Percentiles rank a stretch among this genome's conserved stretches.
These are phyloP conservation scores for Ochromonas danica DNA, from an alignment of 108 stramenopile genomes.

Conservation along the genomic window DNA sequence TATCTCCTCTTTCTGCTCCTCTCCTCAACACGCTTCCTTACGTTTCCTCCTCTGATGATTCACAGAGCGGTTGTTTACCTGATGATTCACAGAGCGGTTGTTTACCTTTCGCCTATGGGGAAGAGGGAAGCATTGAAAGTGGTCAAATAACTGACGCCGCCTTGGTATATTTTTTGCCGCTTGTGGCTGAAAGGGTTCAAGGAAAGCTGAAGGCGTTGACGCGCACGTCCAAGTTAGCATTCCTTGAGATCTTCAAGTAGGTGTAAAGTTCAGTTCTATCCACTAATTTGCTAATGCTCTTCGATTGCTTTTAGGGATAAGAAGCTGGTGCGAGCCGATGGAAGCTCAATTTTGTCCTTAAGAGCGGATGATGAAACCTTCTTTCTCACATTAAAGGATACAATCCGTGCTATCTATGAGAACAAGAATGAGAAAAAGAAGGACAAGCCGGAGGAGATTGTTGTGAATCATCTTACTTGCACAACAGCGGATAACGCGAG, in stretches of 20 bases:
- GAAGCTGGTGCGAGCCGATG: slow-evolving; percentile 12
- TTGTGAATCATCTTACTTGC: slow-evolving; percentile 16
- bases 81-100: too few species aligned
- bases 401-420: slow-evolving; percentile 15
- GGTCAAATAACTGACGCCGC: slow-evolving; percentile 13
- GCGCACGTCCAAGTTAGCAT: slow-evolving; percentile 13
- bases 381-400: slow-evolving; percentile 17
- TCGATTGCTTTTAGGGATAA: slow-evolving; percentile 16
- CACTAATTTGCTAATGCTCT: slow-evolving; percentile 16
- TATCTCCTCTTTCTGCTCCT: slow-evolving; percentile 15
- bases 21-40: slow-evolving; percentile 14
- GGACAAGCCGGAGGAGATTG: slow-evolving; percentile 13
- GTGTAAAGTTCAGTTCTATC: slow-evolving; percentile 16
- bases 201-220: slow-evolving; percentile 13
- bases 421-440: slow-evolving; percentile 17
- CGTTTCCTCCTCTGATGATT: slow-evolving; percentile 15
- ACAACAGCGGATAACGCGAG: slow-evolving; percentile 13
- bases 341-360: slow-evolving; percentile 16
- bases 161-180: slow-evolving; percentile 9
- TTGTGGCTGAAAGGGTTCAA: slow-evolving; percentile 15
- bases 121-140: slow-evolving; percentile 15
- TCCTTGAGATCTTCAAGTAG: slow-evolving; percentile 15
- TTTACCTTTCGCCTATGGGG: slow-evolving; percentile 14
- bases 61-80: too few species aligned
- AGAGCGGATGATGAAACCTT: slow-evolving; percentile 15